Conservation (phyloP, 352 stramenopile genomes). For the Aphanomyces astaci region DNA sequence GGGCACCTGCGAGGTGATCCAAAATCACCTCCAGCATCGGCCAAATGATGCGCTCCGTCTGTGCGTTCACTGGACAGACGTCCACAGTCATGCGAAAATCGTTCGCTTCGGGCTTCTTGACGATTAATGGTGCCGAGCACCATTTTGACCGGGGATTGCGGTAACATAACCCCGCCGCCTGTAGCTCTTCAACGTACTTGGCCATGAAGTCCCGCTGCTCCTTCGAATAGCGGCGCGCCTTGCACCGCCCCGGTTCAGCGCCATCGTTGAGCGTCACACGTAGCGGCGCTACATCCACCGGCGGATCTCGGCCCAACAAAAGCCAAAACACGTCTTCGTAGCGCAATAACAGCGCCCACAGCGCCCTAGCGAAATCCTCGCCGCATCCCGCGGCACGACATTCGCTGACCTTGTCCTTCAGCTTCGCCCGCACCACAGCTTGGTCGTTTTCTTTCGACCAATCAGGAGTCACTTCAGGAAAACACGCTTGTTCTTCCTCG, state of each 20-base stretch:
- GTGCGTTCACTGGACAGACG: slow-evolving; percentile 22
- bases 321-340: slow-evolving; percentile 20
- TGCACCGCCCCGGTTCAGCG: slow-evolving; percentile 18
- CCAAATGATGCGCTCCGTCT: slow-evolving; percentile 23
- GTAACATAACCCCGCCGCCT: slow-evolving; percentile 10
- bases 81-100: slow-evolving; percentile 23
- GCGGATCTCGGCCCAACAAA: slow-evolving; percentile 21
- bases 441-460: neutral
- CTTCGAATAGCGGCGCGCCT: slow-evolving; percentile 7
- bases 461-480: neutral
- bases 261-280: slow-evolving; percentile 23
- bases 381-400: neutral
- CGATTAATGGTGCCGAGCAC: slow-evolving; percentile 24
- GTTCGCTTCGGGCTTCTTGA: slow-evolving; percentile 23
- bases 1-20: neutral
- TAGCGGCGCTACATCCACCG: slow-evolving; percentile 20
- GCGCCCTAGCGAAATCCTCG: neutral
- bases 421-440: neutral
- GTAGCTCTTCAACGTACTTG: slow-evolving; percentile 15
- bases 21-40: slow-evolving; percentile 21
- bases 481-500: neutral
- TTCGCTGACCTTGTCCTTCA: slow-evolving; percentile 5
- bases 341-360: neutral
- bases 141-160: slow-evolving; percentile 20
- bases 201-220: slow-evolving; percentile 22